Conservation (phyloP, 2,329 filamentous ascomycete genomes). For the Colletotrichum eremochloae region DNA sequence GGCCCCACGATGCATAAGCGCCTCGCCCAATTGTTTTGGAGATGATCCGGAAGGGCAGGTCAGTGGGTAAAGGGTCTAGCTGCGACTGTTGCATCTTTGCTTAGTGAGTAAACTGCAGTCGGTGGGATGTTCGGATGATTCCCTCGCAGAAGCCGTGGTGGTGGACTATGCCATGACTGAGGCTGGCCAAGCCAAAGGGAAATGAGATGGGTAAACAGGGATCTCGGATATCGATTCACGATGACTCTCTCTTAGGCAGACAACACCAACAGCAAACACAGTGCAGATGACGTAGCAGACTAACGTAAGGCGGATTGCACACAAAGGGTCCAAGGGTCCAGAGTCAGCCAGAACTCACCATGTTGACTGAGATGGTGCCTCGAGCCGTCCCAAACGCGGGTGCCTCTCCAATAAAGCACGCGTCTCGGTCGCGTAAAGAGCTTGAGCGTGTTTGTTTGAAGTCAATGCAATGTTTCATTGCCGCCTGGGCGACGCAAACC, state of each 20-base stretch:
- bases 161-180: slow-evolving; percentile 30
- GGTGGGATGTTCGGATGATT: slow-evolving; percentile 26
- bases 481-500: slow-evolving; percentile 20
- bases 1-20: slow-evolving; percentile 90
- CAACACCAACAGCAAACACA: slow-evolving; percentile 5
- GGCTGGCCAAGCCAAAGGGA: slow-evolving; percentile 15
- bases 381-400: slow-evolving; percentile 13
- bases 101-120: slow-evolving; percentile 23
- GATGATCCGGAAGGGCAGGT: slow-evolving; percentile 93
- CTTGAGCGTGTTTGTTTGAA: slow-evolving; percentile 32
- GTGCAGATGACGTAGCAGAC: slow-evolving; percentile 19
- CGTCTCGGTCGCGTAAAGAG: slow-evolving; percentile 44
- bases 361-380: slow-evolving; percentile 20
- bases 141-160: slow-evolving; percentile 14
- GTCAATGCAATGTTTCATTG: slow-evolving; percentile 19
- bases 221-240: slow-evolving; percentile 29
- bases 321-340: slow-evolving; percentile 32
- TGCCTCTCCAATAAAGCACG: slow-evolving; percentile 24
- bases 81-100: slow-evolving; percentile 79
- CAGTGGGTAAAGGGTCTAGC: slow-evolving; percentile 83
- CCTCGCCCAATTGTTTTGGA: slow-evolving; percentile 97
- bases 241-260: slow-evolving; percentile 20
- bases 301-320: slow-evolving; percentile 6
- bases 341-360: slow-evolving; percentile 28
- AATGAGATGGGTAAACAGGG: slow-evolving; percentile 35